Evolutionary conservation across 139 green algal genomes (phyloP).

Genomic region (Tetradesmus lagerheimii): DNA sequence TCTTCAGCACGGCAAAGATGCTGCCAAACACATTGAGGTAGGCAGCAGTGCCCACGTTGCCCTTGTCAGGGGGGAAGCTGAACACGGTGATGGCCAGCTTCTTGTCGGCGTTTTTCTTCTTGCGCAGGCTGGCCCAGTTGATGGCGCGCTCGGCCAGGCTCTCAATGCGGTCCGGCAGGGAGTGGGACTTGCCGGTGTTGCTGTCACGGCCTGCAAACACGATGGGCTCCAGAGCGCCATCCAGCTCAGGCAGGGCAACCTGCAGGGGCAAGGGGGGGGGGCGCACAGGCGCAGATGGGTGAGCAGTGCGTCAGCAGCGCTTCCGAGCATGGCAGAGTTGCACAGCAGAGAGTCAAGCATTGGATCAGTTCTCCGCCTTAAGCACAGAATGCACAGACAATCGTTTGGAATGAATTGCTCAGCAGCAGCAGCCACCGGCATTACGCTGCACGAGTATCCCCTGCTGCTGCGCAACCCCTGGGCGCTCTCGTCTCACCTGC

Average conservation of each 20-base stretch:
- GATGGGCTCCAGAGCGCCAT: constrained; percentile 98
- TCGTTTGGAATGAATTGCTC: too few relatives aligned
- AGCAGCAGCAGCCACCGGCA: too few relatives aligned
- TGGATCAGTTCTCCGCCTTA: too few relatives aligned
- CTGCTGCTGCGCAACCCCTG: background rate
- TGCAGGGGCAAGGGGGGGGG: constrained; percentile 60
- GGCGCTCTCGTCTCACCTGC: constrained; percentile 81
- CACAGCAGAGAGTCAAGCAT: background rate
- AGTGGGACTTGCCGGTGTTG: constrained; percentile 98
- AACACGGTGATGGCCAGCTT: constrained; percentile 94
- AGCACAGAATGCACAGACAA: too few relatives aligned
- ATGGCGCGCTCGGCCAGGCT: constrained; percentile 89
- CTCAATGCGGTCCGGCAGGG: constrained; percentile 96
- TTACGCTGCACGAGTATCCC: too few relatives aligned
- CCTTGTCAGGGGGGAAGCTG: constrained; percentile 99
- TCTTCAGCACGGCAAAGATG: constrained; percentile 91
- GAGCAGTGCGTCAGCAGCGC: too few relatives aligned
- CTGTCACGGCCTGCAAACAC: constrained; percentile 98
- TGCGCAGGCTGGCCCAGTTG: constrained; percentile 95
- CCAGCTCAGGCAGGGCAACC: constrained; percentile 99
- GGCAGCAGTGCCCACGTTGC: constrained; percentile 98
- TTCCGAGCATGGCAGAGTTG: background rate
- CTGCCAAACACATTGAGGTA: constrained; percentile 99
- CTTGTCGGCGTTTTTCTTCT: constrained; percentile 96
- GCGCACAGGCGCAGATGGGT: background rate